Base-by-base conservation (phyloP, 225 moss, liverwort and hornwort genomes). In the Physcomitrium patens region DNA sequence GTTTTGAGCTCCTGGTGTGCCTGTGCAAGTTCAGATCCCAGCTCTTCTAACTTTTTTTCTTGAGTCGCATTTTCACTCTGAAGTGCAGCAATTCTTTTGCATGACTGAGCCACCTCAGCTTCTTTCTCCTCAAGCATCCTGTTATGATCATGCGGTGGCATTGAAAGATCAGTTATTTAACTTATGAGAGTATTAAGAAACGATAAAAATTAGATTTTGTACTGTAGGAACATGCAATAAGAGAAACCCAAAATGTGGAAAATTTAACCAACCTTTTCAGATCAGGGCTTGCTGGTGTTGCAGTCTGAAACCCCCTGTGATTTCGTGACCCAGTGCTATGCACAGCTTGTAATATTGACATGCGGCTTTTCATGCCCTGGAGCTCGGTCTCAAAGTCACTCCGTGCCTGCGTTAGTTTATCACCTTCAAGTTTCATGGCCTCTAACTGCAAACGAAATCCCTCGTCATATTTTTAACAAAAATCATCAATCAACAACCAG, bases 61-160 rank as follows among this genome's bases (percentile, higher is more conserved):
- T 74, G 79, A 15, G 68, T 60, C 43, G 80, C 80, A 4, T 27
- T 58, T 60, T 84, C 20, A 66, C 46, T 62, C 24, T 78, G 70
- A 2, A 84, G 67, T 55, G 22, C 1, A 26, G 49, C 45, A 67
- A 81, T 70, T 62, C 68, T 75, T 75, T 72, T 71, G 63, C 76
- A 78, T 19, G 80, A 0, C 59, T 81, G 18, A 14, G 59, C 71
- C 47, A 76, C 31, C 66, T 85, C 81, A 2, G 47, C 31, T 57
- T 85, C 81, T 67, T 78, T 81, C 78, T 81, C 85, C 58, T 85
- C 81, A 44, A 85, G 72, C 68, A 49, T 81, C 63, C 85, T 85
- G 78, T 51, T 42, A 53, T 62, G n/a, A 58, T 27, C 18, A 19
- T 22, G 19, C 50, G n/a, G 46, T 41, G 7, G 20, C 14, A 64